These are phyloP conservation scores for Catharanthus roseus DNA, from an alignment of 257 asterid genomes.

Conservation along the genomic window DNA sequence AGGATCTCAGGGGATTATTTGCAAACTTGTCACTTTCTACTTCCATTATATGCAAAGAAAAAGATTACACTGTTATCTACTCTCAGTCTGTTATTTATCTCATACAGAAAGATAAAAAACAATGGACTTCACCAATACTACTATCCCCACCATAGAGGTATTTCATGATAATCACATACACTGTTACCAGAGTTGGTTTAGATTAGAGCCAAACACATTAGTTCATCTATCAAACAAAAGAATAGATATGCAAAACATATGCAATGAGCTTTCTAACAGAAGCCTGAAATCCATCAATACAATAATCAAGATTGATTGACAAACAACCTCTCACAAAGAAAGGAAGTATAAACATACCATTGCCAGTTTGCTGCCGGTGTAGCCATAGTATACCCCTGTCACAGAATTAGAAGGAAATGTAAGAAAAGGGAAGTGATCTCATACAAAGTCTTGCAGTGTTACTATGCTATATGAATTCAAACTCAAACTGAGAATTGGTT, in stretches of 20 bases:
- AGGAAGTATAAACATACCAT: conserved; percentile 44
- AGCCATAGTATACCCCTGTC: conserved; percentile 73
- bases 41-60: neutral
- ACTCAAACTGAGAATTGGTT: neutral
- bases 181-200: neutral
- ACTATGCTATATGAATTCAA: neutral
- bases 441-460: neutral
- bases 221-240: neutral
- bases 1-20: neutral
- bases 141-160: neutral
- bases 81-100: neutral
- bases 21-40: neutral
- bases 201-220: neutral
- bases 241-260: neutral
- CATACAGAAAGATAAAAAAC: neutral
- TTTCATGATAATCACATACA: neutral
- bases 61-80: neutral
- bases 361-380: conserved; percentile 68
- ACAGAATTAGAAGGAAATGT: conserved; percentile 24
- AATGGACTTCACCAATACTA: neutral
- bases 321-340: neutral
- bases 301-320: neutral
- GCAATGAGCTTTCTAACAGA: neutral
- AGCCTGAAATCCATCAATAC: neutral
- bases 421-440: conserved; percentile 12